Percentiles rank a stretch among this genome's conserved stretches.
These are phyloP conservation scores for Nasturtium officinale DNA, from an alignment of 345 rosid species.

Conservation along the genomic window DNA sequence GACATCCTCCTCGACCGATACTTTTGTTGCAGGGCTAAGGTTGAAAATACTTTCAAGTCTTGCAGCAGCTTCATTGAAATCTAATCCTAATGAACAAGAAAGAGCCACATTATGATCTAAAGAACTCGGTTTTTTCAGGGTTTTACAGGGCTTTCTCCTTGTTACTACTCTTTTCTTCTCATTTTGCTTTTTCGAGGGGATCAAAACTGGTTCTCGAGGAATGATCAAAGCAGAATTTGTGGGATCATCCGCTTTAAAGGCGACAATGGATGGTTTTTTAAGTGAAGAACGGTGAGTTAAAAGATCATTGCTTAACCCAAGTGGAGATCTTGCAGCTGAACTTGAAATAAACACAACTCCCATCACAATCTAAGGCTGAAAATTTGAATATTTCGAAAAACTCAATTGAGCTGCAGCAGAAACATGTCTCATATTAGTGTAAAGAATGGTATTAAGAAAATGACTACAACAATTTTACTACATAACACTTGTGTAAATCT, in stretches of 20 bases:
- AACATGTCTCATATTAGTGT: neutral
- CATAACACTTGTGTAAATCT: neutral
- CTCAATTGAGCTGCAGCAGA: constrained; percentile 18
- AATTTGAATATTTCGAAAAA: constrained; percentile 14
- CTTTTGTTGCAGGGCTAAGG: constrained; percentile 58
- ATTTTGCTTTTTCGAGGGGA: constrained; percentile 51
- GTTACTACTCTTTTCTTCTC: constrained; percentile 49
- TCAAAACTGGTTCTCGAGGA: constrained; percentile 50
- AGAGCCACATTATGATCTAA: constrained; percentile 48
- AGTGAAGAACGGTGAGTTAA: constrained; percentile 44
- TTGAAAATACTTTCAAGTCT: constrained; percentile 81
- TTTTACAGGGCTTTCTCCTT: constrained; percentile 48
- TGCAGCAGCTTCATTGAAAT: constrained; percentile 90
- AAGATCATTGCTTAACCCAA: constrained; percentile 57
- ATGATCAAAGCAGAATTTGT: constrained; percentile 50
- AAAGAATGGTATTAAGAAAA: neutral
- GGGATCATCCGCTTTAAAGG: constrained; percentile 69
- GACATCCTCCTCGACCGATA: constrained; percentile 47
- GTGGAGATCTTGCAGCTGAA: constrained; percentile 71
- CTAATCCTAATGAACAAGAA: constrained; percentile 52
- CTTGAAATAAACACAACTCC: constrained; percentile 87
- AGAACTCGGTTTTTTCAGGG: constrained; percentile 38
- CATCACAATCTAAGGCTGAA: constrained; percentile 59
- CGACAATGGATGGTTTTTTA: constrained; percentile 64
- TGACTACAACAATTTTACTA: neutral